These are phyloP conservation scores for Mallotus repandus DNA, from an alignment of 441 rosid genomes.

Conservation along the genomic window DNA sequence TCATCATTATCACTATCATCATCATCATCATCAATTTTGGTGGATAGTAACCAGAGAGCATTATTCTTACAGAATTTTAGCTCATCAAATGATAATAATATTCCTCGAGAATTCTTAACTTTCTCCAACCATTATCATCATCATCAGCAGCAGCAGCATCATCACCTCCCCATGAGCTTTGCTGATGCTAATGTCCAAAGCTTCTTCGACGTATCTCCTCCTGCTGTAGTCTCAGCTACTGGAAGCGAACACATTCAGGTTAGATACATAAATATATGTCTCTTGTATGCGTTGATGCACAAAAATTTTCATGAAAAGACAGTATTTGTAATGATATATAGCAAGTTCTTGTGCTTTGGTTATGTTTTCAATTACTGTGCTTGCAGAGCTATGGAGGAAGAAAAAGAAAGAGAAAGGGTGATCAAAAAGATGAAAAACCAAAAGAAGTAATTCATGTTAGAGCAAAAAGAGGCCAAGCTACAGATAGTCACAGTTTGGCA, in stretches of 20 bases:
- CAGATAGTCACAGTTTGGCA: conserved; percentile 74
- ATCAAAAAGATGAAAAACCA: conserved; percentile 36
- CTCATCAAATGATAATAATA: background rate
- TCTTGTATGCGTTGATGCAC: background rate
- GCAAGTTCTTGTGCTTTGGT: too few species aligned
- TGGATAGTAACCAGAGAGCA: background rate
- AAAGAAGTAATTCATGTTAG: conserved; percentile 62
- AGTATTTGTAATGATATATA: too few species aligned
- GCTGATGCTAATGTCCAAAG: background rate
- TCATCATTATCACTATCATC: conserved; percentile 2
- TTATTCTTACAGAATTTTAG: background rate
- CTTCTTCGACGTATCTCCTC: background rate
- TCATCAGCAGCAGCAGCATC: background rate
- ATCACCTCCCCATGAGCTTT: background rate
- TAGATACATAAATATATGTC: background rate
- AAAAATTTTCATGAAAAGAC: too few species aligned
- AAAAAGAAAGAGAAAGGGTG: conserved; percentile 38
- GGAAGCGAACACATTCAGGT: background rate
- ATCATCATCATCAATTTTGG: background rate
- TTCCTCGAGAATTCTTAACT: background rate
- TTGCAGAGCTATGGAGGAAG: conserved; percentile 26
- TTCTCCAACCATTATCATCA: background rate
- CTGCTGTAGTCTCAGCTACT: background rate
- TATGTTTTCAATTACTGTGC: too few species aligned
- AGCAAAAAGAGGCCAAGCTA: conserved; percentile 81